Percentiles rank a stretch among this genome's conserved stretches.
These are phyloP conservation scores for Plasmodium vinckei DNA, from an alignment of 169 alveolate genomes.

Conservation along the genomic window DNA sequence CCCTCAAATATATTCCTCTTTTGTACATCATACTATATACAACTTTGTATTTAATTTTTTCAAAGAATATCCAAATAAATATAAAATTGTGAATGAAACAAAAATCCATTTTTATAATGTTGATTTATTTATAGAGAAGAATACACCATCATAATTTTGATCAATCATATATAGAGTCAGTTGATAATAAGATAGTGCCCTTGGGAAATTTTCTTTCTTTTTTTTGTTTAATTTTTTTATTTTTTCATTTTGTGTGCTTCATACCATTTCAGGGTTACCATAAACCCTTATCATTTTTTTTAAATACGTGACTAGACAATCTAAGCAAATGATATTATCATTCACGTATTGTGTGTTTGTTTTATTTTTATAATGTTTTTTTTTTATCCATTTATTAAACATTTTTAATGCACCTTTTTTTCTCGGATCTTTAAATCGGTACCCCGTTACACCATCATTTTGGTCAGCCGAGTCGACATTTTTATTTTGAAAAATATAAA, in stretches of 20 bases:
- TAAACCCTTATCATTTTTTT: constrained; percentile 49
- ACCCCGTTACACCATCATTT: constrained; percentile 16
- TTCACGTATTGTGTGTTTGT: constrained; percentile 18
- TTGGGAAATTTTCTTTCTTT: not conserved
- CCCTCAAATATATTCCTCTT: constrained; percentile 18
- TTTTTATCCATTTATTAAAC: constrained; percentile 4
- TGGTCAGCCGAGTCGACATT: too few relatives aligned
- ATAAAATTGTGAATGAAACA: constrained; percentile 17
- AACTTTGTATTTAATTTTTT: constrained; percentile 1
- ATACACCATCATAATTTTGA: not conserved
- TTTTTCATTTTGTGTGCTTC: not conserved
- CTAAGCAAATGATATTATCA: constrained; percentile 66
- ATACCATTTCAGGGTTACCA: constrained; percentile 57
- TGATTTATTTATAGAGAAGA: constrained; percentile 14
- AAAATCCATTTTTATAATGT: constrained; percentile 12
- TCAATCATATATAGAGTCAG: too few relatives aligned
- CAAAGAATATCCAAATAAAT: not conserved
- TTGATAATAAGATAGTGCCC: too few relatives aligned
- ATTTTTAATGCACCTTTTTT: not conserved
- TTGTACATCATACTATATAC: constrained; percentile 26
- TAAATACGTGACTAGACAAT: constrained; percentile 39
- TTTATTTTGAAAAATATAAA: too few relatives aligned
- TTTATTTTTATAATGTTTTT: constrained; percentile 6
- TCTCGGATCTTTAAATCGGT: constrained; percentile 16
- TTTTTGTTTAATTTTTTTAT: not conserved